A percentile compares a stretch with the other conserved stretches of the same genome.
Conservation (phyloP, 176 grass and related monocot genomes). For the Paspalum notatum region DNA sequence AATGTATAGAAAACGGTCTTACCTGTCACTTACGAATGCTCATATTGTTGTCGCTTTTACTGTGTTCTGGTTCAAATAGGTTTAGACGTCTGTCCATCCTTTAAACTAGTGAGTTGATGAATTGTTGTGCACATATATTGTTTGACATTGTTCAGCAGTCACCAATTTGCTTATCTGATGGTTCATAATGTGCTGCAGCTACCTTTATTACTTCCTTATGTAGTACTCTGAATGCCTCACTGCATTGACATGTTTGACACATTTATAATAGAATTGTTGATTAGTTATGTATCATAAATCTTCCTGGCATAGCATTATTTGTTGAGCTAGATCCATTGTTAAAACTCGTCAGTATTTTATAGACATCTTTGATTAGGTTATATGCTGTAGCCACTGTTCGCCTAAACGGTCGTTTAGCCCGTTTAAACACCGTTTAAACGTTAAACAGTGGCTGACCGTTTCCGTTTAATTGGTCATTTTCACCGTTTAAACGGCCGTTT, state of each 20-base stretch:
- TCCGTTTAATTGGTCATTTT: too few relatives aligned
- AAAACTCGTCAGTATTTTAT: background rate
- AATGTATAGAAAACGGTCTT: constrained; percentile 8
- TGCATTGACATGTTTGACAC: background rate
- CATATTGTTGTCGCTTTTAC: background rate
- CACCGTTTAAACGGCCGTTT: too few relatives aligned
- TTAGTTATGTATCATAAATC: background rate
- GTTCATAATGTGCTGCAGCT: background rate
- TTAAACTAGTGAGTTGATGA: background rate
- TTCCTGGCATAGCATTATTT: background rate
- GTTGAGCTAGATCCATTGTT: background rate
- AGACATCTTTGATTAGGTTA: background rate
- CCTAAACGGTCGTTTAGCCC: too few relatives aligned
- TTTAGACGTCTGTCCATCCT: background rate
- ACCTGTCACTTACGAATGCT: constrained; percentile 16
- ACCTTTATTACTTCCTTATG: constrained; percentile 11
- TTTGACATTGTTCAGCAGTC: background rate
- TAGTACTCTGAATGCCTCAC: background rate
- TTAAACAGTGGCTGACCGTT: too few relatives aligned
- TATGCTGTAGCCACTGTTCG: background rate
- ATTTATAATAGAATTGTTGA: background rate
- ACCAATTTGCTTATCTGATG: background rate
- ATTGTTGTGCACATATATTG: background rate
- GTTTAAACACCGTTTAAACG: too few relatives aligned
- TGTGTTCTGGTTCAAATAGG: background rate